phyloP scores from a whole-genome alignment of 257 asterid species.

The Solanum arcanum region DNA sequence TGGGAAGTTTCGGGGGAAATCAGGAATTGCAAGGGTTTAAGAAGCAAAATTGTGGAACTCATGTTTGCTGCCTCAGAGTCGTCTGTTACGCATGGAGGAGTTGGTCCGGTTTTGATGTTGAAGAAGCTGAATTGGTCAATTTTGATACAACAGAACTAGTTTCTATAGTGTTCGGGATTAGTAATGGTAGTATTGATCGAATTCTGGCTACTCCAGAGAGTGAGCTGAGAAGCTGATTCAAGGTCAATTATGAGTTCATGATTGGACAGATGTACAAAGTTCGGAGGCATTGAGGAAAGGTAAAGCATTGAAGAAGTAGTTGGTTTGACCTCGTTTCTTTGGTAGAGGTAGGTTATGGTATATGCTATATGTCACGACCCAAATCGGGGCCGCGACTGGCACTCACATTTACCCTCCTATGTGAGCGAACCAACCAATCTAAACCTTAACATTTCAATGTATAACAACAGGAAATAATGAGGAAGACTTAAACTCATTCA shows the following conservation, averaged over 20 bases:
- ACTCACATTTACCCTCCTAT: too few species aligned
- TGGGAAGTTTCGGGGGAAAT: constrained; percentile 22
- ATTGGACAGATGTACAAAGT: constrained; percentile 49
- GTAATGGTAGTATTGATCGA: constrained; percentile 48
- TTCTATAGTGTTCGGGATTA: constrained; percentile 81
- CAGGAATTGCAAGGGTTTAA: constrained; percentile 35
- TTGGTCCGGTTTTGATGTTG: constrained; percentile 3
- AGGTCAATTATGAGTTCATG: constrained; percentile 75
- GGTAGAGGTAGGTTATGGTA: too few species aligned
- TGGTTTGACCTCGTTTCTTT: too few species aligned
- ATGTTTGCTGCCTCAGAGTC: constrained; percentile 54
- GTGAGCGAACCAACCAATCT: too few species aligned
- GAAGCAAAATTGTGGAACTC: too few species aligned
- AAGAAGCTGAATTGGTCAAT: constrained; percentile 43
- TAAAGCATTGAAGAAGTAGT: too few species aligned
- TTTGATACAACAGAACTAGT: constrained; percentile 86
- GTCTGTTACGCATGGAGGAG: constrained; percentile 48
- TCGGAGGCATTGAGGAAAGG: too few species aligned
- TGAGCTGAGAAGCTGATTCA: constrained; percentile 62
- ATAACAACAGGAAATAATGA: too few species aligned
- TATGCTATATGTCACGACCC: too few species aligned
- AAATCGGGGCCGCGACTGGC: too few species aligned
- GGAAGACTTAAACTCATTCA: too few species aligned
- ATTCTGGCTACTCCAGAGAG: constrained; percentile 57
- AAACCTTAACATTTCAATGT: too few species aligned